phyloP scores from a whole-genome alignment of 768 basidiomycete species.

The Termitomyces sp. region DNA sequence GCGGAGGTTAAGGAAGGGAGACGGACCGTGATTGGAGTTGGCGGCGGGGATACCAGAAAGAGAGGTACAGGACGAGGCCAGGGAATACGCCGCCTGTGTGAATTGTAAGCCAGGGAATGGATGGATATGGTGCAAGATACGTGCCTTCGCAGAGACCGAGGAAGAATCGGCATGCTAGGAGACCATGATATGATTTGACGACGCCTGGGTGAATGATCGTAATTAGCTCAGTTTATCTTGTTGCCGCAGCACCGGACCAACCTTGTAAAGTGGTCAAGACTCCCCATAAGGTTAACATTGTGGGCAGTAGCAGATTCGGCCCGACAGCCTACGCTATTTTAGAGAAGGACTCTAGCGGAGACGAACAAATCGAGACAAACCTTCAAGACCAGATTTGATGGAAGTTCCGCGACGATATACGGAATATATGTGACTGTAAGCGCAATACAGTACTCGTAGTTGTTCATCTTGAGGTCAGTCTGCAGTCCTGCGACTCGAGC shows the following conservation, averaged over 20 bases:
- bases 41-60: constrained; percentile 52
- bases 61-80: constrained; percentile 54
- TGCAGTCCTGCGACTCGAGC: neutral
- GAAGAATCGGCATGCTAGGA: constrained; percentile 48
- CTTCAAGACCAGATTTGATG: neutral
- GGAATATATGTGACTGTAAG: neutral
- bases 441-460: neutral
- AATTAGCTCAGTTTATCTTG: neutral
- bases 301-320: constrained; percentile 27
- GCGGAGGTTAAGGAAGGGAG: too few relatives aligned
- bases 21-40: constrained; percentile 40
- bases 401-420: neutral
- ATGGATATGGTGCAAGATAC: neutral
- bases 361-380: neutral
- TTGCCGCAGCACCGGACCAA: constrained; percentile 14
- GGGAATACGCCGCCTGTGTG: constrained; percentile 52
- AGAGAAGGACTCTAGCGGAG: neutral
- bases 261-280: constrained; percentile 62
- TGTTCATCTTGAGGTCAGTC: constrained; percentile 1
- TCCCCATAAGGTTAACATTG: constrained; percentile 68
- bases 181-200: constrained; percentile 37
- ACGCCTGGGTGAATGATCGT: constrained; percentile 31
- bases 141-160: constrained; percentile 47
- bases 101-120: neutral
- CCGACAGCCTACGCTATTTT: neutral